Conservation (phyloP, 768 basidiomycete species). For the Hygrocybe coccinea region DNA sequence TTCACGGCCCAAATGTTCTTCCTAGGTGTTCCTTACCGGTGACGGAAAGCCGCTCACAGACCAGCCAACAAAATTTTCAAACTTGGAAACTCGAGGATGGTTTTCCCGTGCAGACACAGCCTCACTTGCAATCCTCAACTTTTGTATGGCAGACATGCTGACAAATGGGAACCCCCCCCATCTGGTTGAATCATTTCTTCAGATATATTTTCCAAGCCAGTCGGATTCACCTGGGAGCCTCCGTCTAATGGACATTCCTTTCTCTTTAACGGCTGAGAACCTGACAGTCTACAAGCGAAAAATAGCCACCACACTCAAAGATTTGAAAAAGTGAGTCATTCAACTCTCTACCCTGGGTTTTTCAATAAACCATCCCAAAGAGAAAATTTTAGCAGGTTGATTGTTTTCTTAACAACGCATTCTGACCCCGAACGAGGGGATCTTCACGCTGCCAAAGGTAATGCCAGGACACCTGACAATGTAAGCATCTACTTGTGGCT, state of each 20-base stretch:
- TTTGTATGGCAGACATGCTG: background rate
- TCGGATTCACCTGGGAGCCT: background rate
- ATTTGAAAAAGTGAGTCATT: background rate
- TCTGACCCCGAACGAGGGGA: background rate
- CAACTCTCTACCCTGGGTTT: background rate
- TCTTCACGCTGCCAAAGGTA: background rate
- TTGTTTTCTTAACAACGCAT: background rate
- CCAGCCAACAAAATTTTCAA: background rate
- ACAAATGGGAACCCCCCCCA: background rate
- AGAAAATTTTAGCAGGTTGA: background rate
- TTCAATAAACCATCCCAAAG: background rate
- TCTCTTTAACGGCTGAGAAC: no score
- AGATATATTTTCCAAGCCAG: background rate
- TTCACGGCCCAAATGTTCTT: no score
- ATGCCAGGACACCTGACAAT: background rate
- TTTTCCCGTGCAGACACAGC: background rate
- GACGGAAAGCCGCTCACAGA: background rate
- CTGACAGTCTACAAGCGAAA: no score
- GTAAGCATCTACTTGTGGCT: background rate
- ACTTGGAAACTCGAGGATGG: background rate
- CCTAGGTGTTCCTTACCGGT: background rate
- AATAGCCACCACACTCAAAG: no score
- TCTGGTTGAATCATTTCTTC: background rate
- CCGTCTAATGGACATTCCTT: no score
- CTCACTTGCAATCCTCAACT: background rate